Conservation (phyloP, 345 rosid genomes). For the Tarenaya hassleriana region DNA sequence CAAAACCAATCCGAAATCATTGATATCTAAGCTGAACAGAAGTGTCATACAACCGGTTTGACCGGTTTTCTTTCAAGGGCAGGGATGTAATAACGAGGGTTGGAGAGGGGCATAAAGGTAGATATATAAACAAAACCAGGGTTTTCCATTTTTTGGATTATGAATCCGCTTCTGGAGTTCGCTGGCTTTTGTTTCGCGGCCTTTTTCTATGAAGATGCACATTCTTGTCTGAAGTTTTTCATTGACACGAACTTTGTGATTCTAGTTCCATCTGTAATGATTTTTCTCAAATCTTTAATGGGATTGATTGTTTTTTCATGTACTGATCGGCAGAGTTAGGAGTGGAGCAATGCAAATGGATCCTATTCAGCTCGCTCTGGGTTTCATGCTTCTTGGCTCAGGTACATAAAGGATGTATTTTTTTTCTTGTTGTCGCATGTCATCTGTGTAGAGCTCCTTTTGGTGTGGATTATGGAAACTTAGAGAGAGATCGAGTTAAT, state of each 20-base stretch:
- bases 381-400: conserved; percentile 40
- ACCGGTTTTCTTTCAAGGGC: too few species aligned
- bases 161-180: too few species aligned
- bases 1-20: too few species aligned
- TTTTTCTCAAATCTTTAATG: neutral
- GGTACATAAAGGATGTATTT: conserved; percentile 31
- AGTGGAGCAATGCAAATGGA: conserved; percentile 38
- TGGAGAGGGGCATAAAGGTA: too few species aligned
- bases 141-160: too few species aligned
- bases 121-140: too few species aligned
- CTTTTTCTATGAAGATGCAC: neutral
- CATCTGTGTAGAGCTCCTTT: neutral
- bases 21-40: too few species aligned
- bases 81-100: too few species aligned
- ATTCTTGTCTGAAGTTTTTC: neutral
- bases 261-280: neutral
- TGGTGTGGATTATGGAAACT: neutral
- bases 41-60: too few species aligned
- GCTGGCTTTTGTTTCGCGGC: neutral
- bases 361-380: conserved; percentile 33
- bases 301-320: neutral
- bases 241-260: neutral
- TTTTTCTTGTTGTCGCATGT: neutral
- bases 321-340: conserved; percentile 28
- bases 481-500: neutral